Base-by-base conservation (phyloP, 768 basidiomycete species). In the Podaxis sp. region DNA sequence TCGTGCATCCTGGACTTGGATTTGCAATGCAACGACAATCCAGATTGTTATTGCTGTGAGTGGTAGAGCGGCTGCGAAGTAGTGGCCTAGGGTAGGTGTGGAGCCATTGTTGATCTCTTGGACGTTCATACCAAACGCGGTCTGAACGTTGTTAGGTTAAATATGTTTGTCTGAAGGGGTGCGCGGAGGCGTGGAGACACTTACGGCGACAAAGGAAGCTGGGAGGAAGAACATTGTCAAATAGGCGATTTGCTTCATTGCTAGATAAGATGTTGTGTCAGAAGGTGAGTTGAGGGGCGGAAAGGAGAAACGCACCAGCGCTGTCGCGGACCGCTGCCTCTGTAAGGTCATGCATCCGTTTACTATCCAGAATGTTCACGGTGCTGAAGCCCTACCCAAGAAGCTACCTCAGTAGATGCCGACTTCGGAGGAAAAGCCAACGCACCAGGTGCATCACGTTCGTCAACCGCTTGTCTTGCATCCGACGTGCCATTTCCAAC, bases 151-250 rank as follows among this genome's bases (percentile, higher is more conserved):
- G 19, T 46, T n/a, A 28, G 13, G 38, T 24, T 19, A 26, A 30
- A 56, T 30, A 33, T 52, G 36, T 19, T 9, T 9, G 39, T 33
- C 12, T 24, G 19, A 28, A 15, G 28, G 8, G 15, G 19, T n/a
- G 24, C 3, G 9, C 19, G 24, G 52, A 17, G 30, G 13, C 46
- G 8, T 9, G 33, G 33, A 33, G 33, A 2, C 33, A 71, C 75
- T 57, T 67, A 80, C 79, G 7, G 79, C 79, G 36, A 76, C 71
- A 52, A 87, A 83, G 13, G 80, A 79, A 2, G 83, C 80, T 0
- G 87, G 87, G 8, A 87, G 73, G 69, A 87, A 88, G 17, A 86
- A 68, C 84, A 87, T 87, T 0, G 85, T 84, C 1, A 88, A 71
- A 63, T 85, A 86, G 0, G 84, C 79, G 36, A 87, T 80, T 58